Evolutionary conservation across 1,284 basidiomycete genomes (phyloP).

Genomic region (Marasmius fiardii): DNA sequence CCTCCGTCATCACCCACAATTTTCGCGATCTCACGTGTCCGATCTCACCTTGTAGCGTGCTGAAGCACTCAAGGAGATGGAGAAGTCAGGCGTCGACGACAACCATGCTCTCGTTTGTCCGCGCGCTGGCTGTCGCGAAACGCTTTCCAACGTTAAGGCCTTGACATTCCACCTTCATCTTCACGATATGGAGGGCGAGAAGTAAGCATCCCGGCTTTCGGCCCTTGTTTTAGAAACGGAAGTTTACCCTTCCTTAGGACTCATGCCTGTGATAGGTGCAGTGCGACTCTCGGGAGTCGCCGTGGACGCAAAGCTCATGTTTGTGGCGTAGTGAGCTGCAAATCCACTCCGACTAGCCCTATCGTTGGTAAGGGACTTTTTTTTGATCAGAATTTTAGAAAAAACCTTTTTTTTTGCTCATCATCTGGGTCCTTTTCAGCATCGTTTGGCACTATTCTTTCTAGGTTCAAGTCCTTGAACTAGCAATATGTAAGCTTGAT

Average conservation of each 20-base stretch:
- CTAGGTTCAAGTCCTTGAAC: conserved; percentile 9
- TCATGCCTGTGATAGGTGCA: conserved; percentile 5
- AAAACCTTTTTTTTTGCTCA: neutral
- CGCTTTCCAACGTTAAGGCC: conserved; percentile 41
- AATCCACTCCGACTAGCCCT: conserved; percentile 12
- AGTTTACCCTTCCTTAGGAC: neutral
- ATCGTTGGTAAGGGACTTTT: conserved; percentile 3
- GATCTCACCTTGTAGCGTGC: conserved; percentile 26
- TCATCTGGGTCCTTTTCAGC: neutral
- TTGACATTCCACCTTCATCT: conserved; percentile 59
- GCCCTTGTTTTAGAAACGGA: neutral
- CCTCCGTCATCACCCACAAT: neutral
- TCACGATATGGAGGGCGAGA: conserved; percentile 45
- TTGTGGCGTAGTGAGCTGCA: conserved; percentile 4
- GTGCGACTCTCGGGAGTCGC: conserved; percentile 3
- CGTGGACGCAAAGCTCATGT: conserved; percentile 5
- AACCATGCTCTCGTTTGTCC: conserved; percentile 38
- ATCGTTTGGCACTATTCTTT: conserved; percentile 8
- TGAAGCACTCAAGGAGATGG: conserved; percentile 39
- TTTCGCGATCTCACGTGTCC: conserved; percentile 1
- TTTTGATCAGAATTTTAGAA: no score
- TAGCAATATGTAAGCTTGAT: neutral
- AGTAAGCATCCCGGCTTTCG: conserved; percentile 7
- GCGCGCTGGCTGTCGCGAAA: conserved; percentile 48
- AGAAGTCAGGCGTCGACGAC: conserved; percentile 20